Evolutionary conservation across 1,139 yeast genomes (phyloP).

Genomic region (Hansenula lynferdii): DNA sequence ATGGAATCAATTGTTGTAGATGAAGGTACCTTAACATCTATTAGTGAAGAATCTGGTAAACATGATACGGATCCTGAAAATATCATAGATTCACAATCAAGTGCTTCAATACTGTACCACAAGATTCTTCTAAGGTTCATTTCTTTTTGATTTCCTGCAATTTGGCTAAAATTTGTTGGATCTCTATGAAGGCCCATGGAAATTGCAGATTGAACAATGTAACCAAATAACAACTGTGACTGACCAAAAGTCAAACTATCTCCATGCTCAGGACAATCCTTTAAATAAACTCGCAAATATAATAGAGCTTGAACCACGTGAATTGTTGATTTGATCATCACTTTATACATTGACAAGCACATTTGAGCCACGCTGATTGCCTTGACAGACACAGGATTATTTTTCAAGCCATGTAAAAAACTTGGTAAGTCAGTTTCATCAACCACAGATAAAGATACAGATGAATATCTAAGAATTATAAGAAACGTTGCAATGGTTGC

Average conservation of each 20-base stretch:
- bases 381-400: slow-evolving; percentile 29
- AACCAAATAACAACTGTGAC: slow-evolving; percentile 13
- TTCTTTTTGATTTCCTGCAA: slow-evolving; percentile 4
- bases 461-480: slow-evolving; percentile 36
- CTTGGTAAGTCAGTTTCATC: slow-evolving; percentile 11
- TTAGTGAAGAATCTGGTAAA: slow-evolving; percentile 6
- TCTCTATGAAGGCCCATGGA: slow-evolving; percentile 19
- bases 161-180: slow-evolving; percentile 17
- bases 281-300: slow-evolving; percentile 30
- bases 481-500: slow-evolving; percentile 37
- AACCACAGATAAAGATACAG: slow-evolving; percentile 21
- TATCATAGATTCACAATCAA: slow-evolving; percentile 9
- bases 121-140: slow-evolving; percentile 14
- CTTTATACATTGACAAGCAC: slow-evolving; percentile 26
- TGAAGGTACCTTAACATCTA: slow-evolving; percentile 12
- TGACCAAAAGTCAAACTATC: slow-evolving; percentile 11
- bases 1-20: slow-evolving; percentile 9
- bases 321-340: slow-evolving; percentile 27
- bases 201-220: slow-evolving; percentile 13
- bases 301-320: slow-evolving; percentile 33
- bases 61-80: slow-evolving; percentile 11
- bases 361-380: slow-evolving; percentile 25
- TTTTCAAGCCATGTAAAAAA: slow-evolving; percentile 19
- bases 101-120: slow-evolving; percentile 12
- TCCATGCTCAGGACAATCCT: slow-evolving; percentile 25